Evolutionary conservation across 2,329 filamentous ascomycete species (phyloP), one percentile per base, ranked within the genome.

Genomic region (Cytospora schulzeri): DNA sequence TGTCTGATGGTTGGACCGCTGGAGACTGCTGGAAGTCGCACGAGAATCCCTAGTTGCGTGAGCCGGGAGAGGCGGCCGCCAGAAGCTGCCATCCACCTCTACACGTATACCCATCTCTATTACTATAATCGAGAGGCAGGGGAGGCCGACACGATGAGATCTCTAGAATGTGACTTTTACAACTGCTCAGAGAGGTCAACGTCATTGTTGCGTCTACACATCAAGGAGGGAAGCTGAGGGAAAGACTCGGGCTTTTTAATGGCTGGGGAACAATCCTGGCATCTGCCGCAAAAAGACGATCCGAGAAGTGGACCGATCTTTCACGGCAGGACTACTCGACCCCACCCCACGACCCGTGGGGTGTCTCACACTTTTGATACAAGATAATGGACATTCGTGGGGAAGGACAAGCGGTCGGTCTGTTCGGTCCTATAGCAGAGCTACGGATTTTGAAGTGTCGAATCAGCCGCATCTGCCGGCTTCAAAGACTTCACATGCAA

Each of bases 401-500:
- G 38, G 38, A 45, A 45, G 5, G 15, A 45, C 6, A 9, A n/a
- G 38, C 15, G 2, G 38, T 17, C 38, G 15, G 15, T 4, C 17
- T 7, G 38, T 12, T 45, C 17, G 38, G 38, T n/a, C 17, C 38
- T 14, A 38, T 14, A 17, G 14, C 33, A 48, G 11, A 24, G 45
- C 41, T 22, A 19, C 35, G 35, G 15, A 12, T 41, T 45, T n/a
- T 33, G 15, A 50, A 35, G 52, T 45, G 28, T 55, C 29, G 50
- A 50, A 63, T 56, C 64, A 63, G 64, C 64, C 64, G 64, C 64
- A 66, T 66, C 52, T 60, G 31, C 60, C 60, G 53, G 22, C 12
- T 12, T 11, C 35, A 56, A 66, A 48, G 24, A 35, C n/a, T 58
- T 45, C 60, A 66, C 60, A 66, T 66, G 64, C 28, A n/a, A 54